Base-by-base conservation (phyloP, 2,329 filamentous ascomycete genomes). In the Pseudonectria buxi region DNA sequence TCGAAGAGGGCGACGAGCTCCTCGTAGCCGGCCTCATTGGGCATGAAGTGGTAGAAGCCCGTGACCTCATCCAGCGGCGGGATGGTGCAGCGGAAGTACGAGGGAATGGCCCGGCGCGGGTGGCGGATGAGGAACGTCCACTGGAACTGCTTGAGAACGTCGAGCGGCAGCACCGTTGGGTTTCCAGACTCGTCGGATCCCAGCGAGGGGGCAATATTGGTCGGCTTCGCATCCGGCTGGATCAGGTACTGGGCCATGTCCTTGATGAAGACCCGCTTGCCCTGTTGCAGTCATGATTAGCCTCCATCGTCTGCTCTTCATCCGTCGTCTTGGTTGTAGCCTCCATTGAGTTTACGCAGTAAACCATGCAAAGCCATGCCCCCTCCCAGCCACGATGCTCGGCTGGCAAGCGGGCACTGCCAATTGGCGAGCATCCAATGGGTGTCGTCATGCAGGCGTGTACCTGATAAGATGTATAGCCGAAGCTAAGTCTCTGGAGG, bases 81-180 rank as follows among this genome's bases (percentile, higher is more conserved):
- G 35, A 95, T 76, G 32, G 86, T 94, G 74, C 90, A 96, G 50
- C 90, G 83, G 72, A 83, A 95, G 69, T 90, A 96, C 30, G 86
- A 94, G 7, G 92, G 92, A 46, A 96, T 89, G 52, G 86, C 84
- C 57, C 79, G 80, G 52, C 86, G 80, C n/a, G 92, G 92, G 60
- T 96, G 88, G 38, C 92, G 89, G 69, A 98, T 96, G 45, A 96
- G 74, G 65, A 98, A 96, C 14, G 89, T 86, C 67, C 90, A 96
- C 63, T 95, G 88, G 65, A 94, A 96, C 47, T 78, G 72, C 54
- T 78, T 74, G 39, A 96, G 70, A 40, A 86, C 67, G 22, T 78
- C 76, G 18, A 76, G 64, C 3, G 92, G 92, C 33, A 96, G 66
- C 16, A 94, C 82, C 1, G 88, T 94, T 2, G 89, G 90, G 63